Conservation (phyloP, 805 yeast species). For the Candida parachauliodes region DNA sequence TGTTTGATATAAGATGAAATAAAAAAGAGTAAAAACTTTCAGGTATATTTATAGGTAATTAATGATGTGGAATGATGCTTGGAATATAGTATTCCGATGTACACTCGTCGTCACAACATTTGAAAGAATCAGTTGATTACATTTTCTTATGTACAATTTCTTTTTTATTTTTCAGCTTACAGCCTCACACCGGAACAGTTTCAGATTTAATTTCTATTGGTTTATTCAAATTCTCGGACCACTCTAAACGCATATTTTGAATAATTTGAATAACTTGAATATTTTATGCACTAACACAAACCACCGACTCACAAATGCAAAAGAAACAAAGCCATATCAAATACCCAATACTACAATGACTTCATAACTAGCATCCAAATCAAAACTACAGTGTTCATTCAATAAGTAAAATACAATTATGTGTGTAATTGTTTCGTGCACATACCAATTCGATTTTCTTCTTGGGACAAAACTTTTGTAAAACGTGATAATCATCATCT, state of each 20-base stretch:
- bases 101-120: neutral
- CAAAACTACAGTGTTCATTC: too few relatives aligned
- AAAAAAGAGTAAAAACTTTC: too few relatives aligned
- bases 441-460: too few relatives aligned
- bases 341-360: too few relatives aligned
- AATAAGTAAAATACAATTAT: too few relatives aligned
- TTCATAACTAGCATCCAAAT: too few relatives aligned
- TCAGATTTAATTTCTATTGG: neutral
- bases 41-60: too few relatives aligned
- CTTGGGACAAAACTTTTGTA: neutral
- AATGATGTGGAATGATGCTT: constrained; percentile 4
- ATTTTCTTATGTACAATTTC: neutral
- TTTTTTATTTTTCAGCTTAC: neutral
- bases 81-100: constrained; percentile 2
- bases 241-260: neutral
- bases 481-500: constrained; percentile 2
- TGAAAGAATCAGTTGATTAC: constrained; percentile 1
- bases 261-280: neutral
- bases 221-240: neutral
- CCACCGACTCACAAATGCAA: too few relatives aligned
- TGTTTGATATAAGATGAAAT: neutral
- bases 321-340: too few relatives aligned
- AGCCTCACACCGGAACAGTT: neutral
- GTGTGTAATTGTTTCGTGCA: too few relatives aligned
- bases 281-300: too few relatives aligned